A percentile compares a stretch with the other conserved stretches of the same genome.
Conservation (phyloP, 768 basidiomycete species). For the Ramaria sp. region DNA sequence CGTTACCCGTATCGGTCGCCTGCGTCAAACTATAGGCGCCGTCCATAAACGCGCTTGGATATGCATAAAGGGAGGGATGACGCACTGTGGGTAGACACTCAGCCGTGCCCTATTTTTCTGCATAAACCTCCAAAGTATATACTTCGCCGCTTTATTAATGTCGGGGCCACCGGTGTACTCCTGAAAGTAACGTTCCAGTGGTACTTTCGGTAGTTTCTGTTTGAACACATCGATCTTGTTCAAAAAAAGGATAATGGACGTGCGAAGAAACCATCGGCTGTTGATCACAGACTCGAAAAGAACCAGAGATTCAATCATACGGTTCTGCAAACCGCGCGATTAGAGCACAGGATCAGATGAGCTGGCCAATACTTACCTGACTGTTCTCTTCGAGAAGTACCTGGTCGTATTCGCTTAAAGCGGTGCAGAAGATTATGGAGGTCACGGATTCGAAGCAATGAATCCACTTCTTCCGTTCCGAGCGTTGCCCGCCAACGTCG, state of each 20-base stretch:
- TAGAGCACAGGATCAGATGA: background rate
- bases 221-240: conserved; percentile 76
- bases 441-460: conserved; percentile 74
- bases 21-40: conserved; percentile 52
- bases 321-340: conserved; percentile 7
- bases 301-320: conserved; percentile 47
- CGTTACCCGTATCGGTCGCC: conserved; percentile 82
- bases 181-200: conserved; percentile 70
- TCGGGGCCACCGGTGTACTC: conserved; percentile 85
- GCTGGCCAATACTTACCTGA: conserved; percentile 15
- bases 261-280: conserved; percentile 55
- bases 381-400: conserved; percentile 48
- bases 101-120: conserved; percentile 77
- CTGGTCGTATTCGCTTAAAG: conserved; percentile 68
- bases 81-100: conserved; percentile 86
- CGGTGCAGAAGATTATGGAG: conserved; percentile 70
- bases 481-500: conserved; percentile 71
- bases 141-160: conserved; percentile 91
- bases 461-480: conserved; percentile 77
- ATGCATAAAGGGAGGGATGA: conserved; percentile 11
- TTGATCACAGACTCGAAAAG: conserved; percentile 74
- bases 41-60: background rate
- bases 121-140: conserved; percentile 92
- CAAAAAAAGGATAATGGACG: conserved; percentile 36
- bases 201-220: conserved; percentile 53